Evolutionary conservation across 345 rosid genomes (phyloP), one percentile per base, ranked within the genome.

Genomic region (Heritiera littoralis): DNA sequence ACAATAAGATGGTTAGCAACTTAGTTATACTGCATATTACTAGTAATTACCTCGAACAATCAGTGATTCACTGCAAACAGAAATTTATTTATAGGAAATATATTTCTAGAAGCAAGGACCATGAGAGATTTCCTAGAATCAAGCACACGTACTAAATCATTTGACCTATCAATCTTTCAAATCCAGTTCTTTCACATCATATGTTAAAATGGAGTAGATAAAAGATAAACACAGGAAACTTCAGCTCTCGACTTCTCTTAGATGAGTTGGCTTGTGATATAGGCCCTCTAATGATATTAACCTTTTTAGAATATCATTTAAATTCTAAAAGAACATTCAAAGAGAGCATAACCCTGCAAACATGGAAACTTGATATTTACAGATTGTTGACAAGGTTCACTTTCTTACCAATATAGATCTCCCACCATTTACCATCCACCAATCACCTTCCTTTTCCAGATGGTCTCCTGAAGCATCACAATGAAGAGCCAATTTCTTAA

Each of bases 401-500:
- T 76, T 76, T 74, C 87, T 84, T 79, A 87, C 87, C 89, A 87
- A 78, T 77, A 80, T 63, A 40, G 89, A 83, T 81, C 81, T 83
- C 76, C 84, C 84, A 65, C 82, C 83, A 79, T 79, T 83, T 77
- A 85, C 82, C 87, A 87, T 87, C 89, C 89, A 87, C 77, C 82
- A 72, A 38, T 81, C 81, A 81, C 70, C 82, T 77, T 81, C 83
- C 51, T 71, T 85, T 60, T 83, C 87, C 52, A 74, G 79, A 72
- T 80, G 83, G 43, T 94, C 98, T 48, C 84, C 93, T 68, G 90
- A 78, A 82, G 81, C 70, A 74, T 92, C 95, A 66, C 83, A 82
- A 80, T 78, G 65, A 51, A 83, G 86, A 83, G 97, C 89, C 83
- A 96, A 78, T 83, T 84, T 89, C 87, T 94, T 91, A 74, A 91